Conservation (phyloP, 2,329 filamentous ascomycete genomes). For the Fusarium acutatum region DNA sequence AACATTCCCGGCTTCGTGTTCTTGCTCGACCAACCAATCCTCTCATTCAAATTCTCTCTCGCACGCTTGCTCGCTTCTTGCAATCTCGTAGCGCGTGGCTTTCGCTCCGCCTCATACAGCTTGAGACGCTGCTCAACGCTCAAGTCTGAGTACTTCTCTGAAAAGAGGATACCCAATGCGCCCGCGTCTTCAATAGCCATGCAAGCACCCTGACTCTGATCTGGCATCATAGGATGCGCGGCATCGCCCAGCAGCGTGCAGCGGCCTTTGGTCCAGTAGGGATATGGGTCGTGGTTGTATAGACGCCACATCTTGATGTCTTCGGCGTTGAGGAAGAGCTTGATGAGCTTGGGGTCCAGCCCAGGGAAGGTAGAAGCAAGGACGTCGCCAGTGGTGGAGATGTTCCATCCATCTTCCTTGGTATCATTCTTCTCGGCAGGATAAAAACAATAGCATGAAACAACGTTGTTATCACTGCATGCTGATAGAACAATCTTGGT, state of each 20-base stretch:
- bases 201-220: constrained; percentile 11
- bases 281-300: constrained; percentile 49
- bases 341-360: constrained; percentile 63
- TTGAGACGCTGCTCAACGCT: neutral
- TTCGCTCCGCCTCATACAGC: constrained; percentile 7
- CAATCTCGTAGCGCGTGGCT: constrained; percentile 1
- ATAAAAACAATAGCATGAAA: constrained; percentile 74
- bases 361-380: constrained; percentile 65
- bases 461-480: constrained; percentile 65
- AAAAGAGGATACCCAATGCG: neutral
- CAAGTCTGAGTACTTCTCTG: neutral
- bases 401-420: constrained; percentile 63
- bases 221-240: constrained; percentile 23
- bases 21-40: constrained; percentile 23
- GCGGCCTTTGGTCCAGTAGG: constrained; percentile 15
- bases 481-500: constrained; percentile 72
- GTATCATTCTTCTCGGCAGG: constrained; percentile 65
- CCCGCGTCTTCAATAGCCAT: constrained; percentile 15
- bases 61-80: constrained; percentile 17
- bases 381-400: constrained; percentile 59
- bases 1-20: constrained; percentile 64
- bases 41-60: constrained; percentile 14
- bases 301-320: constrained; percentile 70
- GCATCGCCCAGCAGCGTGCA: constrained; percentile 20
- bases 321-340: constrained; percentile 63